Conservation (phyloP, 1,139 yeast species). For the Kodamaea anthophila region DNA sequence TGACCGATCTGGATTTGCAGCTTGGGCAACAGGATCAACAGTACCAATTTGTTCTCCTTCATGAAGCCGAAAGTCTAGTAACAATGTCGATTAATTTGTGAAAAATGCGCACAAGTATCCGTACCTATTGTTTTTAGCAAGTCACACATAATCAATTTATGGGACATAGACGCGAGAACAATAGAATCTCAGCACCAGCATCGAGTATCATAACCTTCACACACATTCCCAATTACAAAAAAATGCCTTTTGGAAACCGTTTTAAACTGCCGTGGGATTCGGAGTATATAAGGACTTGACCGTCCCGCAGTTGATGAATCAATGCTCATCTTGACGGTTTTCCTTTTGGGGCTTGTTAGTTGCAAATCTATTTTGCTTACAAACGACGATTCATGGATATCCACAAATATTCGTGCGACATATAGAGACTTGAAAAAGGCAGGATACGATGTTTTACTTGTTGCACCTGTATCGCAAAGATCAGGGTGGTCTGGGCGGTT, state of each 20-base stretch:
- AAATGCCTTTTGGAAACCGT: no score
- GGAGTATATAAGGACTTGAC: background rate
- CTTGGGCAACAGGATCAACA: slow-evolving; percentile 1
- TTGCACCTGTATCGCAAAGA: slow-evolving; percentile 28
- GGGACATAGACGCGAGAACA: no score
- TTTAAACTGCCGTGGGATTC: no score
- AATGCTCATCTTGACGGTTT: slow-evolving; percentile 5
- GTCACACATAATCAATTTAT: no score
- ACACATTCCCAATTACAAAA: no score
- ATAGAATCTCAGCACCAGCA: no score
- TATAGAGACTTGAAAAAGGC: slow-evolving; percentile 24
- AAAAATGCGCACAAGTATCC: no score
- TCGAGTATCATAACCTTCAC: slow-evolving; percentile 1
- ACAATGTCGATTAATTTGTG: no score
- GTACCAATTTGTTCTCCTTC: slow-evolving; percentile 3
- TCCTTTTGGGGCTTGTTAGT: slow-evolving; percentile 3
- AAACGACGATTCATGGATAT: slow-evolving; percentile 29
- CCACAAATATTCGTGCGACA: slow-evolving; percentile 29
- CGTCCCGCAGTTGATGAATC: background rate
- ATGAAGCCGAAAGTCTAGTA: no score
- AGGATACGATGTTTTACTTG: slow-evolving; percentile 26
- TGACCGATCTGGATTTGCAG: background rate
- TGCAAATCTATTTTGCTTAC: slow-evolving; percentile 23
- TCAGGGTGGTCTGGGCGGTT: slow-evolving; percentile 28
- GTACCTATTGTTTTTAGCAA: no score